Percentiles rank a stretch among this genome's conserved stretches.
phyloP scores from a whole-genome alignment of 768 basidiomycete species.

The Serendipita sp. region DNA sequence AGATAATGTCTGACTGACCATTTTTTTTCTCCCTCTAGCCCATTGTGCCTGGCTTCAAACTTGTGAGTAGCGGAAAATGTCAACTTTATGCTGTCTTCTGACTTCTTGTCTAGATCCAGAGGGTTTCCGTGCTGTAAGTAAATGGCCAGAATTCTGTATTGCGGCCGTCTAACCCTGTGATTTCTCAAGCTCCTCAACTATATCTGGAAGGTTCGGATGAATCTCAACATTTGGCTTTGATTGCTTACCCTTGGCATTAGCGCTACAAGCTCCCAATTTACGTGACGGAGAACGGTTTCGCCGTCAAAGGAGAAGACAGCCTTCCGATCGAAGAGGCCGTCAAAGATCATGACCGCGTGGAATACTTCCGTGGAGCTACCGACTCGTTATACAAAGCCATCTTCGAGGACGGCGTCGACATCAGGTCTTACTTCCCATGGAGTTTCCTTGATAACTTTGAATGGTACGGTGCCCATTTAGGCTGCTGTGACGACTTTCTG shows the following conservation, averaged over 20 bases:
- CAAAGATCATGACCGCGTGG: conserved; percentile 45
- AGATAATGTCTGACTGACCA: neutral
- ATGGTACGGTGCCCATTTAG: conserved; percentile 25
- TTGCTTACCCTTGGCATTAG: conserved; percentile 16
- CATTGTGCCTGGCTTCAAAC: conserved; percentile 54
- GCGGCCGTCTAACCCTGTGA: neutral
- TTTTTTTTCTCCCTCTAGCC: conserved; percentile 21
- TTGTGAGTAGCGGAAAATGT: conserved; percentile 25
- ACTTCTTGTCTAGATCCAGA: conserved; percentile 32
- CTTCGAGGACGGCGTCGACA: conserved; percentile 44
- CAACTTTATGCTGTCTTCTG: neutral
- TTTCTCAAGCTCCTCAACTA: conserved; percentile 42
- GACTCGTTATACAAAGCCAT: conserved; percentile 40
- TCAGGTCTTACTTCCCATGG: conserved; percentile 53
- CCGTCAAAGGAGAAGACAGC: conserved; percentile 45
- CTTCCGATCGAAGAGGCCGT: conserved; percentile 38
- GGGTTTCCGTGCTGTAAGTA: conserved; percentile 45
- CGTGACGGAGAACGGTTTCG: conserved; percentile 63
- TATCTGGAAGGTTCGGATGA: conserved; percentile 40
- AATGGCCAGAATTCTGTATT: neutral
- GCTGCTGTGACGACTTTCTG: neutral
- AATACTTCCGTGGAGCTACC: conserved; percentile 49
- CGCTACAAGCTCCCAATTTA: conserved; percentile 40
- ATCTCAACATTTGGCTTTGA: neutral
- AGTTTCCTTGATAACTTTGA: conserved; percentile 61